Evolutionary conservation across 805 yeast species (phyloP).

Genomic region (Candida orba): DNA sequence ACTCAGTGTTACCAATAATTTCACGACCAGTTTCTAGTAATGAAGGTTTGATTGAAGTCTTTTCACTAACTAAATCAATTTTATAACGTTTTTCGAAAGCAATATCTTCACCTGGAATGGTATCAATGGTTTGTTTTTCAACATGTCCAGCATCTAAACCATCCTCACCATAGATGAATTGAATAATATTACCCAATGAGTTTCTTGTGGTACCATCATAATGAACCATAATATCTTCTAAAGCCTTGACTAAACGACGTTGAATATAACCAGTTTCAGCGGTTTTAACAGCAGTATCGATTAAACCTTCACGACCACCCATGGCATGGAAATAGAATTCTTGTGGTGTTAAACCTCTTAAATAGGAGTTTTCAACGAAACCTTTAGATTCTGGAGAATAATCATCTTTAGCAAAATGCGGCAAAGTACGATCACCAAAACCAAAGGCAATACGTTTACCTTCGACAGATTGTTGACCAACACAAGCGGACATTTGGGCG

Average conservation of each 20-base stretch:
- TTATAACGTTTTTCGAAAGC: constrained; percentile 79
- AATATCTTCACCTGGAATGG: constrained; percentile 86
- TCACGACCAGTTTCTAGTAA: constrained; percentile 85
- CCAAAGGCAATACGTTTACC: constrained; percentile 99
- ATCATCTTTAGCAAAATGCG: constrained; percentile 97
- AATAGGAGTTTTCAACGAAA: constrained; percentile 92
- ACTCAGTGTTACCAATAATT: constrained; percentile 78
- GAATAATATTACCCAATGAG: constrained; percentile 93
- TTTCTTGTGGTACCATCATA: constrained; percentile 98
- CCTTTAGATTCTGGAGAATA: constrained; percentile 98
- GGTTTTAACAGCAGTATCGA: constrained; percentile 98
- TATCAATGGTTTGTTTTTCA: constrained; percentile 91
- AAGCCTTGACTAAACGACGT: constrained; percentile 94
- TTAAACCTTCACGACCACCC: constrained; percentile 99
- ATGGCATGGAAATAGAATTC: constrained; percentile 99
- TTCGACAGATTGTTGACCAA: constrained; percentile 98
- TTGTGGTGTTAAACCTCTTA: constrained; percentile 96
- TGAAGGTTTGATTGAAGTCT: constrained; percentile 57
- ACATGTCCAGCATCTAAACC: constrained; percentile 98
- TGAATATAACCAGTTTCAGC: constrained; percentile 99
- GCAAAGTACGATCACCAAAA: constrained; percentile 90
- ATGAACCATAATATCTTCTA: constrained; percentile 96
- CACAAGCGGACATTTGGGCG: constrained; percentile 99
- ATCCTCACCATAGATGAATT: constrained; percentile 97
- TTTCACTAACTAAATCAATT: constrained; percentile 75